Percentiles rank a stretch among this genome's conserved stretches.
Evolutionary conservation across 2,329 filamentous ascomycete genomes (phyloP).

Genomic region (Grosmannia clavigera): DNA sequence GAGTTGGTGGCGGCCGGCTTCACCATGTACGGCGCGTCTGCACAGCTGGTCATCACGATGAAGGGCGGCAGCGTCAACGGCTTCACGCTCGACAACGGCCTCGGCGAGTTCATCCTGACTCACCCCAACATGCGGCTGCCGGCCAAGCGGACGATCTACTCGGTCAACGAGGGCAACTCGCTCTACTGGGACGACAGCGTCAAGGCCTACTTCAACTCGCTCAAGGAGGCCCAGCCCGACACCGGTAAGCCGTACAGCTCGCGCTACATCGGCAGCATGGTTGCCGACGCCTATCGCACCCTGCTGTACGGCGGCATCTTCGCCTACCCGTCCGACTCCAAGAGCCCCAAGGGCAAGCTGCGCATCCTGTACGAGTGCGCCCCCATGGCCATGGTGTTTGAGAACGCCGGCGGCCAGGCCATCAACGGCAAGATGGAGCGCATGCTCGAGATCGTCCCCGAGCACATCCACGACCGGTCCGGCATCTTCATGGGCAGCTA

Average conservation of each 20-base stretch:
- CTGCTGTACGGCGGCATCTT: constrained; percentile 94
- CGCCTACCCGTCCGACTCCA: constrained; percentile 94
- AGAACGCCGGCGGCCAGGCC: constrained; percentile 91
- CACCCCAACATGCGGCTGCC: constrained; percentile 92
- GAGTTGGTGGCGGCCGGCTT: constrained; percentile 93
- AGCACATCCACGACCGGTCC: constrained; percentile 87
- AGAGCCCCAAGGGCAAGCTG: constrained; percentile 96
- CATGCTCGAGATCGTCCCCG: constrained; percentile 79
- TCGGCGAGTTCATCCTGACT: constrained; percentile 97
- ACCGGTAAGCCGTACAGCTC: constrained; percentile 83
- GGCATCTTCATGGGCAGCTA: constrained; percentile 95
- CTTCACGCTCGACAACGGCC: constrained; percentile 91
- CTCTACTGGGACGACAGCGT: constrained; percentile 88
- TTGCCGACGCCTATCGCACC: constrained; percentile 94
- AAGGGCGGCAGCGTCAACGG: constrained; percentile 84
- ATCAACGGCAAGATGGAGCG: constrained; percentile 83
- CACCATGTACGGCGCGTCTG: constrained; percentile 98
- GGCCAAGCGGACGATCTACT: constrained; percentile 75
- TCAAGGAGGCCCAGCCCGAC: constrained; percentile 62
- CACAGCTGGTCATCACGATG: constrained; percentile 96
- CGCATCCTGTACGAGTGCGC: constrained; percentile 97
- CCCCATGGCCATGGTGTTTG: constrained; percentile 97
- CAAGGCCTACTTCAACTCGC: constrained; percentile 74
- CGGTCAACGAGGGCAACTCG: constrained; percentile 96
- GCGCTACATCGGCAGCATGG: constrained; percentile 96